Conservation (phyloP, 192 early-diverging fungal genomes). For the Phlyctochytrium arcticum region DNA sequence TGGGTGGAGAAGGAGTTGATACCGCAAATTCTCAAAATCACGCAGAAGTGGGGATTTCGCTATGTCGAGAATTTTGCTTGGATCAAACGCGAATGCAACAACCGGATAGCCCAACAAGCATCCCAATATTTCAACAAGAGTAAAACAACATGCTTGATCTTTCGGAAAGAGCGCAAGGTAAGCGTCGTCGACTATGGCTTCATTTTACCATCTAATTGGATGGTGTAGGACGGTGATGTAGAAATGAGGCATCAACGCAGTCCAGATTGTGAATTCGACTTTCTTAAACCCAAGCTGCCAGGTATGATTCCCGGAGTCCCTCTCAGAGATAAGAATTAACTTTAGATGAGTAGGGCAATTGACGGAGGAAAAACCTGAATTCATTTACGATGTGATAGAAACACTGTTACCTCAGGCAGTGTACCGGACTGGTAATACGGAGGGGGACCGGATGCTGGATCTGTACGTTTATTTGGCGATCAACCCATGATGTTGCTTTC, state of each 20-base stretch:
- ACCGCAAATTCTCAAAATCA: conserved; percentile 72
- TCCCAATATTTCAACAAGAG: conserved; percentile 80
- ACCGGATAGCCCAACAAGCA: conserved; percentile 66
- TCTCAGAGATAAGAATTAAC: conserved; percentile 90
- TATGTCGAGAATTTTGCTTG: conserved; percentile 98
- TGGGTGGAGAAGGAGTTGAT: conserved; percentile 94
- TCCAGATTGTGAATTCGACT: conserved; percentile 94
- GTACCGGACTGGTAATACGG: conserved; percentile 39
- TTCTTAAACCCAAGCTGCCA: conserved; percentile 68
- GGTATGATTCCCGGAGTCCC: conserved; percentile 82
- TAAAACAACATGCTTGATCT: conserved; percentile 84
- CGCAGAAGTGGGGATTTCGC: conserved; percentile 74
- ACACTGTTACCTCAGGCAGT: conserved; percentile 79
- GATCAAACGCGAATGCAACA: conserved; percentile 82
- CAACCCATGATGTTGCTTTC: too few species aligned
- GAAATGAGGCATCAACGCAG: conserved; percentile 91
- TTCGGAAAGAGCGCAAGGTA: conserved; percentile 63
- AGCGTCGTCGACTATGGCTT: not conserved
- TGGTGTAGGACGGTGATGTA: conserved; percentile 69
- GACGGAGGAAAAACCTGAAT: conserved; percentile 75
- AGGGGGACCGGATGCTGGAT: conserved; percentile 2
- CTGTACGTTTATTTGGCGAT: not conserved
- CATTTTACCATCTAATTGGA: not conserved
- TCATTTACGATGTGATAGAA: conserved; percentile 85
- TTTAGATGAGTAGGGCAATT: conserved; percentile 57